Evolutionary conservation across 202 grass and related monocot genomes (phyloP), one percentile per base, ranked within the genome.

Genomic region (Cymbopogon flexuosus): DNA sequence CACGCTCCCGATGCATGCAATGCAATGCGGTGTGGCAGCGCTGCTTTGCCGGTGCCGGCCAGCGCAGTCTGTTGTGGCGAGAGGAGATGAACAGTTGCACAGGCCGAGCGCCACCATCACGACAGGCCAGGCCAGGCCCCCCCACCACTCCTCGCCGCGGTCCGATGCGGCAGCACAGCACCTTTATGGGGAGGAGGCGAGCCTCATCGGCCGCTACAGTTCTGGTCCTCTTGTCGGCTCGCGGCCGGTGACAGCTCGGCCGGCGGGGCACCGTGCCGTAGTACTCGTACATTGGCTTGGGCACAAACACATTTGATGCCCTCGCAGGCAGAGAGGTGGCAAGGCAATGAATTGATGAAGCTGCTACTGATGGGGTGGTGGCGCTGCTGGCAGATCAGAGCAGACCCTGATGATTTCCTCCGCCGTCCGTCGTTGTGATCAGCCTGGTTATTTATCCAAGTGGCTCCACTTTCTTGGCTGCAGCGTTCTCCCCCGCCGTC

Each of bases 121-220:
- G 62, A 66, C 45, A 65, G 45, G 45, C 12, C 47, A 22, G 39
- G n/a, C 43, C 43, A 46, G 43, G 11, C 4, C 10, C 47, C 66
- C 22, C n/a, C 60, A 24, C 37, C 79, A 10, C 42, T 59, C 56
- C 64, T 31, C 70, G 73, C 57, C 66, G 79, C 76, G 60, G 75
- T 68, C 75, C 68, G 86, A 63, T 18, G 72, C 72, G 18, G 75
- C 54, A 78, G 75, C 63, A 65, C 54, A 78, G 75, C 63, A 65
- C 87, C 70, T 84, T 88, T 84, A 88, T 70, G 81, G 64, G 59
- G 78, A 73, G 59, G 72, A 61, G 49, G 60, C 46, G 66, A 78
- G 66, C 49, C 78, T 86, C 73, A 86, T 85, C 83, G 79, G 83
- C 79, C 73, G 83, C 83, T 73, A 89, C 83, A 89, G 87, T 73